Percentiles rank a stretch among this genome's conserved stretches.
Evolutionary conservation across 2,329 filamentous ascomycete species (phyloP).

Genomic region (Fusarium albosuccineum): DNA sequence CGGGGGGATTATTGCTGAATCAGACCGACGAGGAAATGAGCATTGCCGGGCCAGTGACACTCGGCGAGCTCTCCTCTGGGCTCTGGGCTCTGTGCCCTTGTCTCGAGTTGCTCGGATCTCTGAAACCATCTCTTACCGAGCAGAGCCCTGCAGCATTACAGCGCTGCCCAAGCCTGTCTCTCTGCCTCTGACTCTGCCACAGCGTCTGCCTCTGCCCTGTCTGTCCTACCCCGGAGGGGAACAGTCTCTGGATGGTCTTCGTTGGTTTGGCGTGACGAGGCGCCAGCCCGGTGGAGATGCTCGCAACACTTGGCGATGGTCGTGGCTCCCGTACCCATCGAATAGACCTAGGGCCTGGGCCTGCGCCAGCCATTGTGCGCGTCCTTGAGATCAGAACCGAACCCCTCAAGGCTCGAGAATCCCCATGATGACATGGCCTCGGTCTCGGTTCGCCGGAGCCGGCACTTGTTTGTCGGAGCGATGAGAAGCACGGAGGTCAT

Average conservation of each 20-base stretch:
- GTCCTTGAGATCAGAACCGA: background rate
- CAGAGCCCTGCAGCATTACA: background rate
- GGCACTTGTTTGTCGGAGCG: slow-evolving; percentile 30
- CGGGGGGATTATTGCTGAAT: background rate
- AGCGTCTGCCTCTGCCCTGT: too few species aligned
- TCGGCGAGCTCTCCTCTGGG: slow-evolving; percentile 2
- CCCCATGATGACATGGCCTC: slow-evolving; percentile 35
- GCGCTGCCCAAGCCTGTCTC: slow-evolving; percentile 18
- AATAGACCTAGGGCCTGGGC: slow-evolving; percentile 23
- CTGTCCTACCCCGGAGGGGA: background rate
- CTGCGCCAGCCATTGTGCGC: slow-evolving; percentile 31
- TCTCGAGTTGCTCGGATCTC: slow-evolving; percentile 9
- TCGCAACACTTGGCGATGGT: slow-evolving; percentile 9
- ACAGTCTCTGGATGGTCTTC: slow-evolving; percentile 17
- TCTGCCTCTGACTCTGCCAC: background rate
- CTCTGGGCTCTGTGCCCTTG: background rate
- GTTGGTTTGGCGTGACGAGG: slow-evolving; percentile 14
- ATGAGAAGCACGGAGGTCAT: slow-evolving; percentile 14
- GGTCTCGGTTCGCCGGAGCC: slow-evolving; percentile 27
- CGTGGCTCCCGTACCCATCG: slow-evolving; percentile 8
- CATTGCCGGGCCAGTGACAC: slow-evolving; percentile 7
- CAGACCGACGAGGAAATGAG: slow-evolving; percentile 3
- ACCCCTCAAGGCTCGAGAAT: slow-evolving; percentile 14
- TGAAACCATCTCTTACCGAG: background rate
- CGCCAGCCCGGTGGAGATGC: slow-evolving; percentile 34